Evolutionary conservation across 1,284 basidiomycete species (phyloP), one percentile per base, ranked within the genome.

Genomic region (Cryptococcus sp.): DNA sequence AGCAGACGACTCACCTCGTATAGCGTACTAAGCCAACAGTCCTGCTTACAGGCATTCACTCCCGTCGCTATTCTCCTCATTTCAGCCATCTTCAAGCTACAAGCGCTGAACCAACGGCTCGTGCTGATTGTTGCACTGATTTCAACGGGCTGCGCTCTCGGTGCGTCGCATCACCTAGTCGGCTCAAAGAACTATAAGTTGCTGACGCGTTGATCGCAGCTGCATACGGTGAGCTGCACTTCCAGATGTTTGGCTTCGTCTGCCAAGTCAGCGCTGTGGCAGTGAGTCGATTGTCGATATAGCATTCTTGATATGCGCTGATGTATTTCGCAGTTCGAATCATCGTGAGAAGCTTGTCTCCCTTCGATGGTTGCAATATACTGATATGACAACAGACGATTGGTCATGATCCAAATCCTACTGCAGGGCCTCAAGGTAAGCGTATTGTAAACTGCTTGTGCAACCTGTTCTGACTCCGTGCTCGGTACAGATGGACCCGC

Each of bases 61-160:
- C 93, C 94, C 0, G 94, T 97, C 13, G 90, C 93, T 0, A 95
- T 97, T 68, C 85, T 98, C 40, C 84, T 97, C 65, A 93, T 96
- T 68, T 93, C 91, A 3, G 95, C 93, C 83, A 81, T 85, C 1
- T 90, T 89, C 82, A 86, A 88, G 54, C 86, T 93, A 56, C 88
- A 93, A 59, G 89, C 93, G 52, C 88, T 93, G 2, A 92, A 84
- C 73, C 85, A 85, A 67, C 87, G 85, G 69, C 84, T 95, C 5
- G 86, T 85, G 1, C 67, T 88, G 48, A 96, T 96, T 62, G 90
- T 96, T 10, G 77, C 86, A 67, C 69, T 77, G 40, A 59, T 62
- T 19, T 62, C 60, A 11, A 46, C 40, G 8, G 45, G 60, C 53
- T 93, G 96, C 59, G 91, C 91, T 3, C 83, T 95, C 38, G 89